Evolutionary conservation across 176 grass and related monocot genomes (phyloP).

Genomic region (Triticum turgidum): DNA sequence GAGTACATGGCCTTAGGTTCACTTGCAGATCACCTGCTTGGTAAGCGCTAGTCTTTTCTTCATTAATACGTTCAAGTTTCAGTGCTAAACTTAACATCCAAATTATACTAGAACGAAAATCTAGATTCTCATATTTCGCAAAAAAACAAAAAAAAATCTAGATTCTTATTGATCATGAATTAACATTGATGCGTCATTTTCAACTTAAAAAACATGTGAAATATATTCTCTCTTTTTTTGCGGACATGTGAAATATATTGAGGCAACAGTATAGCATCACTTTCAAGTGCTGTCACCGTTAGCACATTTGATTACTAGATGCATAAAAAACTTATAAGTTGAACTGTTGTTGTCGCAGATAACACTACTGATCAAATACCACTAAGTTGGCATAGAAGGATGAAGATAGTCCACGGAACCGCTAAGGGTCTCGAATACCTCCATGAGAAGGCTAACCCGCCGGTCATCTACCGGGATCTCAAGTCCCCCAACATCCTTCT

Average conservation of each 20-base stretch:
- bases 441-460: constrained; percentile 71
- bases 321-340: neutral
- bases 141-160: neutral
- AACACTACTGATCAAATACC: constrained; percentile 49
- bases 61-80: neutral
- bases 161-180: neutral
- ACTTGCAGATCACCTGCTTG: constrained; percentile 71
- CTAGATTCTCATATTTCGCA: neutral
- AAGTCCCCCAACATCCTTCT: constrained; percentile 90
- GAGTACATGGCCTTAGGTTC: constrained; percentile 89
- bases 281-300: neutral
- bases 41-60: constrained; percentile 36
- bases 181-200: neutral
- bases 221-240: no score
- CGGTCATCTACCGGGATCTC: constrained; percentile 81
- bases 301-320: neutral
- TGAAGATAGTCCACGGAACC: constrained; percentile 87
- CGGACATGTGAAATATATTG: neutral
- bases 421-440: constrained; percentile 84
- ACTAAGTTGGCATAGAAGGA: constrained; percentile 71
- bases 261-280: neutral
- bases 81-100: constrained; percentile 8
- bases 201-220: constrained; percentile 1
- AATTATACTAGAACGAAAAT: neutral
- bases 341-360: constrained; percentile 48